Evolutionary conservation across 305 asterid species (phyloP), one percentile per base, ranked within the genome.

Genomic region (Solanum hybrid): DNA sequence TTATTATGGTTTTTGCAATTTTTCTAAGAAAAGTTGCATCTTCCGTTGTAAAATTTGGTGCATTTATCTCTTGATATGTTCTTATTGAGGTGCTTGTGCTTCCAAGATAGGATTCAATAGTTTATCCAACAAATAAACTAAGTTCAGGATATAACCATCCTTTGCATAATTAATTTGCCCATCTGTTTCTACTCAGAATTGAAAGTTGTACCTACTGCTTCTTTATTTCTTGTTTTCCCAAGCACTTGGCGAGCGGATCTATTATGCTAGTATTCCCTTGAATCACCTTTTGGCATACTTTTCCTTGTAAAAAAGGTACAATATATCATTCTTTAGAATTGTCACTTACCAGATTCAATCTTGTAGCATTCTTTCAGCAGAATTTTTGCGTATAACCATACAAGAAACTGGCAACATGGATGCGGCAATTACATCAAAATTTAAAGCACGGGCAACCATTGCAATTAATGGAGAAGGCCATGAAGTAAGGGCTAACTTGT

Each of bases 331-430:
- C 91, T 90, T 90, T 93, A 94, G 91, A 91, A 87, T 91, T 90
- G 93, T 94, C 94, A 95, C 99, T 98, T 90, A 95, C 92, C 94
- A 92, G 89, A 95, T 95, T 93, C 94, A 94, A 93, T 97, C 92
- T 96, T 98, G 98, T 96, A 98, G 99, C 98, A 95, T 98, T 95
- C 99, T 98, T 94, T 96, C 99, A 95, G 99, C 98, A 95, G 99
- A 98, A 91, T 98, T 98, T 94, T 90, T 96, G 91, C 98, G 94
- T 85, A 93, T 96, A 81, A 95, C 99, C 90, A 89, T 94, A 90
- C 96, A 92, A 88, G 98, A 95, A 85, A 90, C 93, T 92, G 99
- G 94, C 86, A 92, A 87, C 90, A 89, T 91, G 91, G 96, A 93
- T 94, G 92, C 88, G 76, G 91, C 95, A 91, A 88, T 92, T 86